Conservation (phyloP, 2,329 filamentous ascomycete genomes). For the Phyllosticta capitalensis region DNA sequence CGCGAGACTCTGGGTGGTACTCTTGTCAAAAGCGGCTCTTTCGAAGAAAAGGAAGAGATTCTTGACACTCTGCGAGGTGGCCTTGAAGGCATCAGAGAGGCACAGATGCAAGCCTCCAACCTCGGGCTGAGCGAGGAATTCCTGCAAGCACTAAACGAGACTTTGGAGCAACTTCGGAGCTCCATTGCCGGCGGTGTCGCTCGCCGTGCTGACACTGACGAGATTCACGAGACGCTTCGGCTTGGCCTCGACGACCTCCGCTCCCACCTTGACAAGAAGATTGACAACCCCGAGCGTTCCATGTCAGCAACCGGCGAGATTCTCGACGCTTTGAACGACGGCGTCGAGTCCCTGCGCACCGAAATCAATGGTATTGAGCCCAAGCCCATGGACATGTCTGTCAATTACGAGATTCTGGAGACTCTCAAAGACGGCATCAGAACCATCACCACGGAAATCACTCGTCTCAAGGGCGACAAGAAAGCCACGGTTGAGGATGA, state of each 20-base stretch:
- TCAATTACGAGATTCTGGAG: constrained; percentile 82
- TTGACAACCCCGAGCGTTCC: constrained; percentile 45
- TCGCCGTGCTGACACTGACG: constrained; percentile 36
- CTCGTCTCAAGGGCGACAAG: constrained; percentile 55
- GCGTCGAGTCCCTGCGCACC: constrained; percentile 63
- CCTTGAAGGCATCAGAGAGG: constrained; percentile 26
- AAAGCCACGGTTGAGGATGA: constrained; percentile 40
- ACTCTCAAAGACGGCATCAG: constrained; percentile 76
- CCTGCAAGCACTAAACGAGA: constrained; percentile 42
- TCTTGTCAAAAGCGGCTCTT: constrained; percentile 29
- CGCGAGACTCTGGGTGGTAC: constrained; percentile 34
- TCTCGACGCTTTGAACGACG: constrained; percentile 54
- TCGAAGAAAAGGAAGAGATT: constrained; percentile 31
- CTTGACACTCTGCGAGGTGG: constrained; percentile 28
- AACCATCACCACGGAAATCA: constrained; percentile 66
- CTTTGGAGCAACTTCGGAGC: constrained; percentile 39
- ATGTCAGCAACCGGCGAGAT: constrained; percentile 48
- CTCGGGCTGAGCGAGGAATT: constrained; percentile 38
- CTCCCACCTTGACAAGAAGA: constrained; percentile 41
- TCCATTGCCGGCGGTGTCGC: constrained; percentile 32
- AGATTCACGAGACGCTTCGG: constrained; percentile 39
- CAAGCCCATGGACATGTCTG: constrained; percentile 71
- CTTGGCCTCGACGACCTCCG: constrained; percentile 42
- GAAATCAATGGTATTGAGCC: constrained; percentile 68
- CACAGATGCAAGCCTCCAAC: neutral